Evolutionary conservation across 169 alveolate genomes (phyloP).

Genomic region (Eimeria necatrix): DNA sequence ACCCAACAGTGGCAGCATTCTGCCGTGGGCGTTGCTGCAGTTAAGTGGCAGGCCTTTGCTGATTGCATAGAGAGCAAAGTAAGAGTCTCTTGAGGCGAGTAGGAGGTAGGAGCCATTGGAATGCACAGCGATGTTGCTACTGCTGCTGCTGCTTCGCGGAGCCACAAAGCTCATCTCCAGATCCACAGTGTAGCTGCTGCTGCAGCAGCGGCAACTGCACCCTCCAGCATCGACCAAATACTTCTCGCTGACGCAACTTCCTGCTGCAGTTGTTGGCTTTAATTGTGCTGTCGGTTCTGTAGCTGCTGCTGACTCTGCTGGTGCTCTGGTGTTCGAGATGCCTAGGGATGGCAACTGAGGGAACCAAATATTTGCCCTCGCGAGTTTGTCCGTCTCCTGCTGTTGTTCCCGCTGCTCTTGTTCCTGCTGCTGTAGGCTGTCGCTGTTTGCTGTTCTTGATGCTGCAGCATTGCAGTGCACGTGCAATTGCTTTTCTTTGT

Average conservation of each 20-base stretch:
- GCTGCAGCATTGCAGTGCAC: neutral
- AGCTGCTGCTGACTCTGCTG: neutral
- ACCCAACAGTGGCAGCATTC: neutral
- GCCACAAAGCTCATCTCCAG: slow-evolving; percentile 32
- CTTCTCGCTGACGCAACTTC: neutral
- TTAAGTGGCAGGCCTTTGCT: neutral
- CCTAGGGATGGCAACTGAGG: neutral
- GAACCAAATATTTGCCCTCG: slow-evolving; percentile 6
- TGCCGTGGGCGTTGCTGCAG: slow-evolving; percentile 1
- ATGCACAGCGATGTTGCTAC: slow-evolving; percentile 13
- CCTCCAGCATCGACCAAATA: neutral
- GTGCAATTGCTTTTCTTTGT: slow-evolving; percentile 13
- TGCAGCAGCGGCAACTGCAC: slow-evolving; percentile 22
- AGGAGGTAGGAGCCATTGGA: slow-evolving; percentile 33
- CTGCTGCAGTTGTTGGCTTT: neutral
- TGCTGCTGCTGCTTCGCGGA: slow-evolving; percentile 43
- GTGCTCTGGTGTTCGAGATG: neutral
- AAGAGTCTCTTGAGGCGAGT: slow-evolving; percentile 1
- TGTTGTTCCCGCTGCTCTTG: neutral
- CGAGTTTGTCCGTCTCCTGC: neutral
- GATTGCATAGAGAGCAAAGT: slow-evolving; percentile 4
- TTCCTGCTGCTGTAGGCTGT: neutral
- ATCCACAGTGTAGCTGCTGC: slow-evolving; percentile 48
- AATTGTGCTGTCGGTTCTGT: neutral
- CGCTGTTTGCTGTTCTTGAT: neutral